Percentiles rank a stretch among this genome's conserved stretches.
These are phyloP conservation scores for Kandelia obovata DNA, from an alignment of 345 rosid species.

Conservation along the genomic window DNA sequence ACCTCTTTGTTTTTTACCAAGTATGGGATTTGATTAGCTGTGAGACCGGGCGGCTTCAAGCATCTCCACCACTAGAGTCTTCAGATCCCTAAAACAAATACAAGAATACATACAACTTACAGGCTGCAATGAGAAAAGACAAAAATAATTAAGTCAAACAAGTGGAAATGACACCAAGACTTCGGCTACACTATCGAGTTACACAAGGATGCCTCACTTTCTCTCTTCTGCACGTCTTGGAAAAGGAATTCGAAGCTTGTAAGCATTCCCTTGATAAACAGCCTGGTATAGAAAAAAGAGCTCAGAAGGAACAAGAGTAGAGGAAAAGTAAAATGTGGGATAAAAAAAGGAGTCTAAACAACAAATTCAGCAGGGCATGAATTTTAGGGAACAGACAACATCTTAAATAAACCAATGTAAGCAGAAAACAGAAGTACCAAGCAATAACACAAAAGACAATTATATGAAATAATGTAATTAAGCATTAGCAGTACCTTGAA, in stretches of 20 bases:
- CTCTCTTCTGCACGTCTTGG: constrained; percentile 75
- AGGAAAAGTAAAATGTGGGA: not conserved
- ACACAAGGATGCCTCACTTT: constrained; percentile 47
- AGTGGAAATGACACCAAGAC: not conserved
- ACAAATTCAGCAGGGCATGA: not conserved
- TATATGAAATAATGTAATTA: not conserved
- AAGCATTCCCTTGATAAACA: constrained; percentile 55
- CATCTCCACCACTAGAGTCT: constrained; percentile 84
- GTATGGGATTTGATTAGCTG: constrained; percentile 25
- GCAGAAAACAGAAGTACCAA: not conserved
- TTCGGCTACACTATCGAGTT: not conserved
- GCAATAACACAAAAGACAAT: not conserved
- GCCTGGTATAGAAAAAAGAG: constrained; percentile 41
- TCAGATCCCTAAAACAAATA: constrained; percentile 62
- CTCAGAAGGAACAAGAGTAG: not conserved
- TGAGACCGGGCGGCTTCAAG: constrained; percentile 65
- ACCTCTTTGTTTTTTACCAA: constrained; percentile 11
- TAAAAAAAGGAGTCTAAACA: constrained; percentile 1
- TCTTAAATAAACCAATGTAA: not conserved
- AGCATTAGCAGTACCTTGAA: constrained; percentile 58
- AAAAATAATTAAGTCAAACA: not conserved
- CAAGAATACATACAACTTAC: constrained; percentile 21
- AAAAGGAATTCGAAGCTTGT: constrained; percentile 83
- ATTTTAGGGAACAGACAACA: not conserved
- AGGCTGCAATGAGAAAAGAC: not conserved